Conservation (phyloP, 2,329 filamentous ascomycete species). For the Leptodontidium sp. region DNA sequence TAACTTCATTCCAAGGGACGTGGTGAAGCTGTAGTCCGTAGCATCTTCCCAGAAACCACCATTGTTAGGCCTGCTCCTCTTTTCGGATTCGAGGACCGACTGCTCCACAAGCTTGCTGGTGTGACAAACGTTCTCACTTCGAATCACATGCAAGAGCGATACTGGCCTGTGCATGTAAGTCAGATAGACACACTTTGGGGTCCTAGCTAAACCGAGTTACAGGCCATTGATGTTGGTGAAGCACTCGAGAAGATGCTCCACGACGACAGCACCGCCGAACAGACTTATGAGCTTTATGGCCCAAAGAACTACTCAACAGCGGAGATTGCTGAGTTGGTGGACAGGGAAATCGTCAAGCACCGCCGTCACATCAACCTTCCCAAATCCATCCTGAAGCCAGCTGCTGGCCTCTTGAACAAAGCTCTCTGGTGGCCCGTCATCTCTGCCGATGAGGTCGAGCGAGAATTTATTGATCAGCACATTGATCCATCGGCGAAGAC, state of each 20-base stretch:
- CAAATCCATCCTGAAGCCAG: slow-evolving; percentile 78
- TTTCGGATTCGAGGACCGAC: slow-evolving; percentile 93
- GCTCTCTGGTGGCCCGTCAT: slow-evolving; percentile 87
- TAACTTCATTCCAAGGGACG: slow-evolving; percentile 60
- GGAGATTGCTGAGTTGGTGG: slow-evolving; percentile 87
- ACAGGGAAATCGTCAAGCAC: slow-evolving; percentile 90
- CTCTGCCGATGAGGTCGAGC: slow-evolving; percentile 86
- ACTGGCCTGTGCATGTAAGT: slow-evolving; percentile 87
- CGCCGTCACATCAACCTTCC: slow-evolving; percentile 92
- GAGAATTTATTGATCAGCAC: slow-evolving; percentile 90
- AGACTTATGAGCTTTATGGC: slow-evolving; percentile 95
- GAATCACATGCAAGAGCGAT: slow-evolving; percentile 92
- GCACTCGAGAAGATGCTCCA: slow-evolving; percentile 90
- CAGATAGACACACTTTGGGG: background rate
- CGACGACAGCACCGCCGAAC: slow-evolving; percentile 86
- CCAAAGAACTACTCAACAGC: slow-evolving; percentile 90
- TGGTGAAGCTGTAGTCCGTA: slow-evolving; percentile 83
- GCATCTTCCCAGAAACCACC: slow-evolving; percentile 95
- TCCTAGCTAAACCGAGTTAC: background rate
- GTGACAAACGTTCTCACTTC: slow-evolving; percentile 84
- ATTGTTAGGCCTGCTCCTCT: slow-evolving; percentile 93
- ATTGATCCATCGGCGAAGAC: slow-evolving; percentile 95
- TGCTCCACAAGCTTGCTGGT: slow-evolving; percentile 85
- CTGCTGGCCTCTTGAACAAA: slow-evolving; percentile 79
- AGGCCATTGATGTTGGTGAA: slow-evolving; percentile 89